Evolutionary conservation across 208 protist genomes (phyloP).

Genomic region (Kentomonas sorsogonicus): DNA sequence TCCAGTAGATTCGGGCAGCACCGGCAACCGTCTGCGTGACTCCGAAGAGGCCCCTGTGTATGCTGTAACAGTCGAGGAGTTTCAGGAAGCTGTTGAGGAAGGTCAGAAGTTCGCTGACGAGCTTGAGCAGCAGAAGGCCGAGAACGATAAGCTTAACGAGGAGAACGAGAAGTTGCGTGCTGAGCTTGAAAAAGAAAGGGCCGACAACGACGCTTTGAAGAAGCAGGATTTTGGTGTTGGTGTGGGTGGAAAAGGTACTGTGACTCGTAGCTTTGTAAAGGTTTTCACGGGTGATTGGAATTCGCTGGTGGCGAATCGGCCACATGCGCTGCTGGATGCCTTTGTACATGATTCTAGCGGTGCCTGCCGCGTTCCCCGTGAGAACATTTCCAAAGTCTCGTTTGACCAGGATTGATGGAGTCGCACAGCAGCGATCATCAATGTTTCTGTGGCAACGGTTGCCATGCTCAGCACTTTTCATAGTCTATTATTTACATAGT

Average conservation of each 20-base stretch:
- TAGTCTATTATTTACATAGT: not conserved
- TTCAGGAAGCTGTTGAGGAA: not conserved
- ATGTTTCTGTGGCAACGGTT: not conserved
- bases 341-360: constrained; percentile 65
- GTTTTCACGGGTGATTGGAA: constrained; percentile 63
- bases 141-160: constrained; percentile 22
- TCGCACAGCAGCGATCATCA: not conserved
- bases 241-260: constrained; percentile 29
- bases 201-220: constrained; percentile 24
- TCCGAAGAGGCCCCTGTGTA: constrained; percentile 4
- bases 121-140: not conserved
- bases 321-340: constrained; percentile 45
- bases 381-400: constrained; percentile 38
- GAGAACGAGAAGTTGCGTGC: constrained; percentile 22
- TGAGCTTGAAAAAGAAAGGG: constrained; percentile 24
- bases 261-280: constrained; percentile 41
- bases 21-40: no score
- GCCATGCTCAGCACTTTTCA: constrained; percentile 3
- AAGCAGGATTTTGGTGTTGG: constrained; percentile 27
- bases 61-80: not conserved
- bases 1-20: no score
- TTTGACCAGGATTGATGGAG: constrained; percentile 29
- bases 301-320: constrained; percentile 33
- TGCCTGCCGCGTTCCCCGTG: constrained; percentile 56
- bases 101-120: not conserved